These are phyloP conservation scores for Acanthamoeba triangularis DNA, from an alignment of 208 protist species.

Conservation along the genomic window DNA sequence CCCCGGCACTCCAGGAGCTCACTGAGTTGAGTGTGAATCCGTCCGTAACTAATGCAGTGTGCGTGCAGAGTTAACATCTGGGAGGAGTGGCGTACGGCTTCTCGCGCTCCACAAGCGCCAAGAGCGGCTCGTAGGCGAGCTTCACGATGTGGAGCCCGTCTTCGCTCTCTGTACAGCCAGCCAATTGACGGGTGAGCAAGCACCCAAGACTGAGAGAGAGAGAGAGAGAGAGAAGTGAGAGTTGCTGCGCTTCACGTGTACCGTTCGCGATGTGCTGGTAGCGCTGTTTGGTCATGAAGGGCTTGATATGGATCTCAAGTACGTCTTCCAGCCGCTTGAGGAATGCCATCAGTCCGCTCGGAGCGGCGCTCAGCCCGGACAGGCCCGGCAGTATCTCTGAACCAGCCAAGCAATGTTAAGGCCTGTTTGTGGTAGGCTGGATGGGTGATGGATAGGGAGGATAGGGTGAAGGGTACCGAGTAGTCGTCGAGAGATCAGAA, in stretches of 20 bases:
- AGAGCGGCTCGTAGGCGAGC: background rate
- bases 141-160: background rate
- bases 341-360: background rate
- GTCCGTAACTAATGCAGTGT: background rate
- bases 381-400: background rate
- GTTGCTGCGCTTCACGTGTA: background rate
- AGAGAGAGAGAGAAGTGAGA: too few relatives aligned
- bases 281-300: background rate
- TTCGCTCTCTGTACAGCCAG: background rate
- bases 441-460: background rate
- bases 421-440: too few relatives aligned
- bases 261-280: background rate
- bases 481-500: background rate
- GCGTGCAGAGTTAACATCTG: too few relatives aligned
- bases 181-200: too few relatives aligned
- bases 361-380: background rate
- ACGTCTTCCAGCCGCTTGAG: background rate
- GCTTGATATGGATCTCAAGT: background rate
- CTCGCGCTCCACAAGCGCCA: background rate
- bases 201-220: too few relatives aligned
- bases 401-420: background rate
- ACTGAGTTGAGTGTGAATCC: background rate
- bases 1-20: background rate
- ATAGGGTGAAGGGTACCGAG: background rate
- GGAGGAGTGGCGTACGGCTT: background rate